These are phyloP conservation scores for Osmanthus fragrans DNA, from an alignment of 257 asterid genomes.

Conservation along the genomic window DNA sequence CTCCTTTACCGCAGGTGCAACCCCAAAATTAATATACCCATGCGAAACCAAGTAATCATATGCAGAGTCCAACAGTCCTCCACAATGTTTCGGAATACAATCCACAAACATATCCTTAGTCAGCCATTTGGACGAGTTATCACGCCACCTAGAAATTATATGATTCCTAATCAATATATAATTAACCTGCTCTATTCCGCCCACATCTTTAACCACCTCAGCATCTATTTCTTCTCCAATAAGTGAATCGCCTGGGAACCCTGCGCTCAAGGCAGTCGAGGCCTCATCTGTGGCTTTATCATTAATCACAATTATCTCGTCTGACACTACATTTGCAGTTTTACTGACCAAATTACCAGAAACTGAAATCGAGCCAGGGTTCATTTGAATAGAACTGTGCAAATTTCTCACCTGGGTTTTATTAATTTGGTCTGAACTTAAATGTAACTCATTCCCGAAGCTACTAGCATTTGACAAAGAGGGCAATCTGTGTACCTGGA, in stretches of 20 bases:
- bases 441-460: slow-evolving; percentile 30
- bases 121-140: slow-evolving; percentile 71
- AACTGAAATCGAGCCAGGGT: slow-evolving; percentile 25
- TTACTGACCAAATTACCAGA: slow-evolving; percentile 24
- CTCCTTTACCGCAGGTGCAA: slow-evolving; percentile 72
- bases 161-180: slow-evolving; percentile 86
- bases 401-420: slow-evolving; percentile 37
- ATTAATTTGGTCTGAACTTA: slow-evolving; percentile 39
- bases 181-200: slow-evolving; percentile 95
- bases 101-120: slow-evolving; percentile 75
- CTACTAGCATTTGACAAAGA: slow-evolving; percentile 33
- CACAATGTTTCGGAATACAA: slow-evolving; percentile 73
- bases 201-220: slow-evolving; percentile 80
- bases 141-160: slow-evolving; percentile 82
- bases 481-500: slow-evolving; percentile 47
- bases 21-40: slow-evolving; percentile 95
- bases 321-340: slow-evolving; percentile 52
- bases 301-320: slow-evolving; percentile 91
- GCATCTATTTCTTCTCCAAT: slow-evolving; percentile 93
- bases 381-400: slow-evolving; percentile 26
- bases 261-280: slow-evolving; percentile 77
- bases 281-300: slow-evolving; percentile 92
- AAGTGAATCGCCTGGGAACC: slow-evolving; percentile 91
- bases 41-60: slow-evolving; percentile 66
- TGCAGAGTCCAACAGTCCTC: slow-evolving; percentile 58